Base-by-base conservation (phyloP, 495 filamentous ascomycete species). In the Thermochaetoides thermophila region DNA sequence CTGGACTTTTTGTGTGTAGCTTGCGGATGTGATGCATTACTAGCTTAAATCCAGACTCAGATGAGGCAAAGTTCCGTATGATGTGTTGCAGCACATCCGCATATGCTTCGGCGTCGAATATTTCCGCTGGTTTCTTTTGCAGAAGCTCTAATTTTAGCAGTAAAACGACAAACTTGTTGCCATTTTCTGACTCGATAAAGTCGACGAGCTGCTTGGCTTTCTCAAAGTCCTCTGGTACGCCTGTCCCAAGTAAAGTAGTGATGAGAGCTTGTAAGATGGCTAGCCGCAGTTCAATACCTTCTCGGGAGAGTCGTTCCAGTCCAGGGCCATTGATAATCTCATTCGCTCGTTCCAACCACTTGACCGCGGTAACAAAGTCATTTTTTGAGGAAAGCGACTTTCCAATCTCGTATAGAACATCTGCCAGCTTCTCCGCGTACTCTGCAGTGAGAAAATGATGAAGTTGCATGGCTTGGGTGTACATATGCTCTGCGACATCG, bases 401-500 rank as follows among this genome's bases (percentile, higher is more conserved):
- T 2, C 85, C 82, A 43, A 89, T 78, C 39, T 77, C 74, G 33
- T 76, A 81, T 10, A 84, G 60, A 11, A 75, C 54, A 44, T 87
- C 77, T 13, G 76, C 69, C n/a, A 84, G 51, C n/a, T 55, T 61
- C 46, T 84, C 81, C 9, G 68, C 63, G 15, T 63, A 58, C 11
- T 52, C 40, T 10, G 68, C 55, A 32, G 76, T 66, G 7, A 68
- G 55, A 3, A 48, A 36, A 3, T 45, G 39, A 5, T 49, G 48
- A 7, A 60, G 48, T 7, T 48, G 38, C 17, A 62, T 55, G 6
- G 66, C 49, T 42, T 81, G 79, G 11, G 58, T 58, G 52, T 77
- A 85, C 59, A 87, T 68, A 49, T 80, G 72, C 33, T 89, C 80
- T 7, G 83, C 81, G 19, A 91, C 63, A 36, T 86, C 77, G 17